Conservation (phyloP, 2,329 filamentous ascomycete species). For the Colletotrichum sp. region DNA sequence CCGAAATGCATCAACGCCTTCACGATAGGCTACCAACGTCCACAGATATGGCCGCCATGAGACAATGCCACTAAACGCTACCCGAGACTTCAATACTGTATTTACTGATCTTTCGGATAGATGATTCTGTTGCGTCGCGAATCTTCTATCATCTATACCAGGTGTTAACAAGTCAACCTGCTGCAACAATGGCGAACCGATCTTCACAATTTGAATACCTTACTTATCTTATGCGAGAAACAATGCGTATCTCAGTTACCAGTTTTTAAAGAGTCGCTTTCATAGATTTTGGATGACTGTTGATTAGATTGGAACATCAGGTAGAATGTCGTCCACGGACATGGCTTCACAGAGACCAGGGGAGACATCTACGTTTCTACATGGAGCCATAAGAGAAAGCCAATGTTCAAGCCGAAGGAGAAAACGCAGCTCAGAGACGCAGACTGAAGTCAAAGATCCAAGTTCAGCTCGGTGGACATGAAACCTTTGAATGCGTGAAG, state of each 20-base stretch:
- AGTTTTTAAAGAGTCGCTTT: fast-evolving
- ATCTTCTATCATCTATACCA: neutral
- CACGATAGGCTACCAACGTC: neutral
- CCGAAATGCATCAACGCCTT: neutral
- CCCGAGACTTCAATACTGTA: fast-evolving
- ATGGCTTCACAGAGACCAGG: neutral
- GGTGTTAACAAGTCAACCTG: fast-evolving
- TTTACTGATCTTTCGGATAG: fast-evolving
- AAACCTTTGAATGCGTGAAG: neutral
- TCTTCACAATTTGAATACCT: neutral
- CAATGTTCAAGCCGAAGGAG: fast-evolving
- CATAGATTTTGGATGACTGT: fast-evolving
- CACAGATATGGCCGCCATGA: neutral
- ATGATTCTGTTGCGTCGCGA: fast-evolving
- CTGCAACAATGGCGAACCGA: fast-evolving
- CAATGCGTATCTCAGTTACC: neutral
- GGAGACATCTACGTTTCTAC: neutral
- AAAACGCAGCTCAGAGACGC: fast-evolving
- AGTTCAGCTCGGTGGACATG: fast-evolving
- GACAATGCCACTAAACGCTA: neutral
- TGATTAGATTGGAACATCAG: neutral
- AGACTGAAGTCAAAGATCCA: fast-evolving
- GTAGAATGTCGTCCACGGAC: neutral
- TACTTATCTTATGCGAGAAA: fast-evolving
- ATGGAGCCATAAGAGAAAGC: neutral